Base-by-base conservation (phyloP, 441 rosid species). In the Adansonia madagascariensis region DNA sequence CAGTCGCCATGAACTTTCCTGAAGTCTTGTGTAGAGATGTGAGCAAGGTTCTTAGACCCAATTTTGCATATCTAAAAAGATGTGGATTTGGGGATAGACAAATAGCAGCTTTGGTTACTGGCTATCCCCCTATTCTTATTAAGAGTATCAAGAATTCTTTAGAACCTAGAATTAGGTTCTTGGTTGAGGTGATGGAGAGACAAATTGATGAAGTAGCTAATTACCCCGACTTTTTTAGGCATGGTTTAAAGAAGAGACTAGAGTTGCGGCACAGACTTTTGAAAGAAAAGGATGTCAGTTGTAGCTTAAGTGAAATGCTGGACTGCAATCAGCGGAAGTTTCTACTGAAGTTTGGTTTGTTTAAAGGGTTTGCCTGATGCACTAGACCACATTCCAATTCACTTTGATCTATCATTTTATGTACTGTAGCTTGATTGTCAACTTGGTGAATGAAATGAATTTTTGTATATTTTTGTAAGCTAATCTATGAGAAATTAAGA, bases 261-360 rank as follows among this genome's bases (percentile, higher is more conserved):
- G 95, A 91, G 83, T 79, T 73, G 12, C 89, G 97, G 80, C 85
- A 88, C 86, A 92, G 85, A 74, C 80, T 92, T 81, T 87, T 95
- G 83, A 87, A 83, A 71, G 81, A 82, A 85, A 91, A 82, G 71
- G 86, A 88, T 44, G 74, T 90, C 82, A 82, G 72, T 24, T 94
- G 91, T 88, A 92, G 95, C 84, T 88, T 94, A 86, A 87, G 90
- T 10, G 99, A 92, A 68, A 92, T 95, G 99, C 82, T 95, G 74
- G 93, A 88, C 61, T 92, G 99, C 80, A 90, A 88, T 86, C 86
- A 85, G 43, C 91, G 86, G 88, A 92, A 91, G 79, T 95, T 95
- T 75, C 82, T 73, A 20, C 31, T 82, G 57, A 95, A 88, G 89
- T 94, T 89, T 82, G 89, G 86, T 49, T 83, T 85, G 79, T 49